Percentiles rank a stretch among this genome's conserved stretches.
phyloP scores from a whole-genome alignment of 495 filamentous ascomycete species.

The Geoglossum glabrum region DNA sequence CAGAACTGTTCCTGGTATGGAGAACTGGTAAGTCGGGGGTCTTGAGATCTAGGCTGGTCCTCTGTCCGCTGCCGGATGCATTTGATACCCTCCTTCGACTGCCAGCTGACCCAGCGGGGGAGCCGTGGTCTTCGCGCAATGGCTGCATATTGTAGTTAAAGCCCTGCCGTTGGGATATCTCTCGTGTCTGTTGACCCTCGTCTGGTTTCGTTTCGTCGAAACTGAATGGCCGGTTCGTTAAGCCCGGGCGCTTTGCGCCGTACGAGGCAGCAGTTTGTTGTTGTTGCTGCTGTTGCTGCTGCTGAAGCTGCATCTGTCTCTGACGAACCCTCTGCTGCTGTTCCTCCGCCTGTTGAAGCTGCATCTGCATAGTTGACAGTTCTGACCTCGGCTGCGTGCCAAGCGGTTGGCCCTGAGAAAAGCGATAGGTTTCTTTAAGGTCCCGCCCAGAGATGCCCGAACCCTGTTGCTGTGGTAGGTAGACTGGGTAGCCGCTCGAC shows the following conservation, averaged over 20 bases:
- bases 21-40: background rate
- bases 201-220: background rate
- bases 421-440: background rate
- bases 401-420: background rate
- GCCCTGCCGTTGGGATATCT: background rate
- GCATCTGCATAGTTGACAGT: background rate
- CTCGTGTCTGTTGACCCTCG: background rate
- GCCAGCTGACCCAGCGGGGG: background rate
- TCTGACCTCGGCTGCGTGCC: background rate
- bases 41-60: background rate
- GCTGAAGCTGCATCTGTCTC: background rate
- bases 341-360: slow-evolving; percentile 1
- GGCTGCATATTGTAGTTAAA: background rate
- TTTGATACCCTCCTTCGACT: background rate
- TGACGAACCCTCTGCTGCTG: background rate
- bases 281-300: background rate
- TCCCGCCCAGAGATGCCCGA: background rate
- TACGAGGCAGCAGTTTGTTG: background rate
- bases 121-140: background rate
- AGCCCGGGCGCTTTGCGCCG: background rate
- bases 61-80: background rate
- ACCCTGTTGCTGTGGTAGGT: background rate
- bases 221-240: background rate
- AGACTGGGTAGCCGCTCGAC: background rate
- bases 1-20: background rate